These are phyloP conservation scores for Ambrosia trifida DNA, from an alignment of 129 eudicot genomes.

Conservation along the genomic window DNA sequence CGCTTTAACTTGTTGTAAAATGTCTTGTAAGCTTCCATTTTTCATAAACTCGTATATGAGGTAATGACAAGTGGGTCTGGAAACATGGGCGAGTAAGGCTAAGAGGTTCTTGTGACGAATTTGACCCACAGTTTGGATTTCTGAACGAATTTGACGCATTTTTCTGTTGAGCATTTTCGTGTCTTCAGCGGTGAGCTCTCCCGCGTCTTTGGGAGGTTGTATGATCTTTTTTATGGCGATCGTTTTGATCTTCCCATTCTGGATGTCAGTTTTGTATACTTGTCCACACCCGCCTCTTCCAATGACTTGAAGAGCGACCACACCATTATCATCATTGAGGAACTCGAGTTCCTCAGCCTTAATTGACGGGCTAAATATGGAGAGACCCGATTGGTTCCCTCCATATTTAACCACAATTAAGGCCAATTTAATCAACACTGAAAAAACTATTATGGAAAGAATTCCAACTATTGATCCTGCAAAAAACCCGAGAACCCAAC, in stretches of 20 bases:
- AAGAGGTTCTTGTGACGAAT: constrained; percentile 78
- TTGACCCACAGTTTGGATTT: constrained; percentile 83
- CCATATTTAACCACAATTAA: constrained; percentile 32
- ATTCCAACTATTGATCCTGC: constrained; percentile 61
- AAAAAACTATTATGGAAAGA: constrained; percentile 42
- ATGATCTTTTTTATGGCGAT: constrained; percentile 72
- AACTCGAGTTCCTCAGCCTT: constrained; percentile 71
- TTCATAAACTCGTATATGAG: constrained; percentile 88
- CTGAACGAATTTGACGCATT: constrained; percentile 80
- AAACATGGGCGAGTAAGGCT: constrained; percentile 69
- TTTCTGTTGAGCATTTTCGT: constrained; percentile 57
- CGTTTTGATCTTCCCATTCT: constrained; percentile 51
- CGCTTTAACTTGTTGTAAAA: constrained; percentile 39
- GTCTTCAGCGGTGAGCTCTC: constrained; percentile 66
- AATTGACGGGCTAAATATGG: constrained; percentile 67
- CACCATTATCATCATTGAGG: constrained; percentile 53
- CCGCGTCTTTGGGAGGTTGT: constrained; percentile 66
- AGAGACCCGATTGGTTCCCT: constrained; percentile 27
- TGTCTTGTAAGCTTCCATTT: constrained; percentile 84
- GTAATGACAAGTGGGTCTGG: constrained; percentile 72
- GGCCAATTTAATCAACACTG: constrained; percentile 45
- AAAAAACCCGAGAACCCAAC: constrained; percentile 61
- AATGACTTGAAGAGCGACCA: constrained; percentile 51
- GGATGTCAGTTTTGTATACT: constrained; percentile 69
- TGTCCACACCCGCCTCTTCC: constrained; percentile 94